Evolutionary conservation across 192 early-diverging fungal genomes (phyloP), one percentile per base, ranked within the genome.

Genomic region (Spizellomyces sp.): DNA sequence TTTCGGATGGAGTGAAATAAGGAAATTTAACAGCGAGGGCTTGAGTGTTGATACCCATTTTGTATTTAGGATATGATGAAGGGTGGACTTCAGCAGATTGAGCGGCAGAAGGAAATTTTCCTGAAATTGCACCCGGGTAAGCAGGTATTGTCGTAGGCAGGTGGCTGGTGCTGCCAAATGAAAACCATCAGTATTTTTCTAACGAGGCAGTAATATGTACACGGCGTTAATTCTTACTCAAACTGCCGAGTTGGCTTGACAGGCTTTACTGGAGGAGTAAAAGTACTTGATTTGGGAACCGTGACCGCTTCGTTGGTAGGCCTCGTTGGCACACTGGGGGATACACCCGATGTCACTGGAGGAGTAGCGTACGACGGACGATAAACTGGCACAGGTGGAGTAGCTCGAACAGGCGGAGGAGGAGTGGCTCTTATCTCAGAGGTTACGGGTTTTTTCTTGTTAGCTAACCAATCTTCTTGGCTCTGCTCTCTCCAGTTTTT

Each of bases 1-100:
- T 84, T 67, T 86, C 84, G 19, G 75, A 77, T 5, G 80, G 22
- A 9, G 78, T 81, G 63, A 86, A 86, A 70, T 76, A 69, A n/a
- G 79, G 80, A 68, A 71, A 86, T 63, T 73, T 75, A 6, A 75
- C 65, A 43, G 82, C 64, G 15, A 86, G 78, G 15, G 69, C 71
- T 46, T 77, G 73, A 7, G 77, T 45, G 64, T 78, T 79, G 70
- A 75, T 71, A 57, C 62, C 63, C 76, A 74, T 74, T 58, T 41
- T 67, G 75, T 59, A 57, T 54, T 43, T 48, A 48, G 67, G 63
- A 21, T 76, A 45, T 44, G 50, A 21, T 62, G 17, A n/a, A 14
- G 41, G 54, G 45, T 69, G 45, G 71, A 15, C 9, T 22, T 42
- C 17, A 4, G 66, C 21, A 57, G 66, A 65, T 4, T 14, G 44